These are phyloP conservation scores for Boletus mariae DNA, from an alignment of 1,284 basidiomycete genomes.

Conservation along the genomic window DNA sequence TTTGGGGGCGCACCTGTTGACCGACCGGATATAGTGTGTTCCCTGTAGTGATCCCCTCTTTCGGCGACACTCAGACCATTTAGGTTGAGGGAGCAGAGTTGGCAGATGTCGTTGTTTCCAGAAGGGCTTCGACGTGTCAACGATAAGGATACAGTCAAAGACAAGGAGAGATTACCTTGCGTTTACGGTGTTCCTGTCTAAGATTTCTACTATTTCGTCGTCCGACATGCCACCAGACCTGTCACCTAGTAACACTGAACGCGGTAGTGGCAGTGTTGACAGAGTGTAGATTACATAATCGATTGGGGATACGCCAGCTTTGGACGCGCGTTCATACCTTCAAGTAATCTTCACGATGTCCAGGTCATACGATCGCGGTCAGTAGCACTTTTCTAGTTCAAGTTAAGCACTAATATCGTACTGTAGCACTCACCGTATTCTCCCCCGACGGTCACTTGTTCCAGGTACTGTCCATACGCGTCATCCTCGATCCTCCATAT, in stretches of 20 bases:
- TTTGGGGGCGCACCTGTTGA: constrained; percentile 1
- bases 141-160: background rate
- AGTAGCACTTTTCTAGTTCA: background rate
- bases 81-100: constrained; percentile 46
- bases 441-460: constrained; percentile 94
- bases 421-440: constrained; percentile 84
- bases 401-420: constrained; percentile 11
- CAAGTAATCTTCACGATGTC: constrained; percentile 23
- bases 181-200: constrained; percentile 11
- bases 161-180: constrained; percentile 8
- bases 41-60: constrained; percentile 48
- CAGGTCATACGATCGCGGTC: constrained; percentile 37
- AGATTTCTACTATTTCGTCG: constrained; percentile 25
- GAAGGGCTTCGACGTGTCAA: constrained; percentile 10
- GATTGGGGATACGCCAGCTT: constrained; percentile 21
- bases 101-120: constrained; percentile 37
- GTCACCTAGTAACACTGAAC: background rate
- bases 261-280: constrained; percentile 19
- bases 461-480: constrained; percentile 54
- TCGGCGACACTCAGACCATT: constrained; percentile 32
- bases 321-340: constrained; percentile 52
- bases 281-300: constrained; percentile 31
- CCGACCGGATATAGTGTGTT: constrained; percentile 30
- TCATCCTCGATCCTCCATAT: constrained; percentile 13
- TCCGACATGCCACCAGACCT: constrained; percentile 12